Evolutionary conservation across 148 eudicot species (phyloP), one percentile per base, ranked within the genome.

Genomic region (Fagopyrum tataricum): DNA sequence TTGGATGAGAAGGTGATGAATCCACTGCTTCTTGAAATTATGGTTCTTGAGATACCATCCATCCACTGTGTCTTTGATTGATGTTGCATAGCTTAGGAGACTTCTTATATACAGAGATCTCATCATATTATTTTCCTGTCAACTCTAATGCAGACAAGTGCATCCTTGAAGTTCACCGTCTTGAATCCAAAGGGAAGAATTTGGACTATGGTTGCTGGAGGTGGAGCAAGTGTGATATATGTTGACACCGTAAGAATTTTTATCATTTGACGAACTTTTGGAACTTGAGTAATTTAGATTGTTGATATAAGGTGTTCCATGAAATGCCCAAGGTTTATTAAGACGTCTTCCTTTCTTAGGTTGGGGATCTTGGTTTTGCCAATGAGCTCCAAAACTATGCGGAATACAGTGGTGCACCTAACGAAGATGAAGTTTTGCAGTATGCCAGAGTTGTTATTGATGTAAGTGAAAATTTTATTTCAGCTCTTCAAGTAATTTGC

Each of bases 1-100:
- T 89, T 94, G 68, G 98, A 94, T 76, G 98, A 94, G 72, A 94
- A 94, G 98, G 98, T 94, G 85, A 78, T 58, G 11, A 44, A 44
- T 44, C 48, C 48, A 44, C 11, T 44, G 11, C 48, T 44, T 44
- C 48, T 44, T 44, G 48, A 44, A 44, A 44, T 44, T 12, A 6
- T 44, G 11, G 7, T 44, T 44, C 11, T 12, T 6, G 48, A n/a
- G 9, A 6, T 12, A 6, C 11, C 46, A 43, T 43, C 46, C 7
- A 43, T 43, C 46, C 7, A 43, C 5, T 4, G 46, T 4, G n/a
- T 43, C 4, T n/a, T n/a, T n/a, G n/a, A n/a, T n/a, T 43, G 5
- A 44, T 6, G 48, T 44, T 44, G 12, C 48, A 44, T 44, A 44
- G 1, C 48, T 44, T 44, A 44, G 11, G 7, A 44, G 48, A 44